phyloP scores from a whole-genome alignment of 345 rosid genomes.

The Eucalyptus coolabah region DNA sequence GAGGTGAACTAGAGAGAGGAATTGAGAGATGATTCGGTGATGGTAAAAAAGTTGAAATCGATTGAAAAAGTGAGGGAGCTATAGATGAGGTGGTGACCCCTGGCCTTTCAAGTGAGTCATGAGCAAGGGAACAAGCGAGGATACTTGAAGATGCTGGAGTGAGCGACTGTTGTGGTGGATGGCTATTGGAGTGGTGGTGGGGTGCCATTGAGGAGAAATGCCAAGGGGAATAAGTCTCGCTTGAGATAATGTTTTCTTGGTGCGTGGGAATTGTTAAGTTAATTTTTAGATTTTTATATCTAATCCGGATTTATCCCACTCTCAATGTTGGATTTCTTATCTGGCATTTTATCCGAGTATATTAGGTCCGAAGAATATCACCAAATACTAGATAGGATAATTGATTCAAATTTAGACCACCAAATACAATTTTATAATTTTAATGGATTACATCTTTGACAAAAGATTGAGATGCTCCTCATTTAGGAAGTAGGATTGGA shows the following conservation, averaged over 20 bases:
- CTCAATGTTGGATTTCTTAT: too few species aligned
- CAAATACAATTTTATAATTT: neutral
- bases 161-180: neutral
- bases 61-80: neutral
- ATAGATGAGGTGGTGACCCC: neutral
- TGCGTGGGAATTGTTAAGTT: neutral
- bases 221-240: neutral
- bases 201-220: neutral
- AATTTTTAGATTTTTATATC: too few species aligned
- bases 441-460: neutral
- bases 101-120: neutral
- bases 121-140: neutral
- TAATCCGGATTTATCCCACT: neutral
- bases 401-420: accelerated
- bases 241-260: neutral
- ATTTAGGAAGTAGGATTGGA: neutral
- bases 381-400: too few species aligned
- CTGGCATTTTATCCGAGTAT: neutral
- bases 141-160: neutral
- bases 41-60: too few species aligned
- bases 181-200: neutral
- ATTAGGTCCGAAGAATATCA: neutral
- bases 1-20: neutral
- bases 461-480: neutral
- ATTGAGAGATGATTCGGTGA: neutral